Conservation (phyloP, 2,329 filamentous ascomycete species). For the Emmonsia crescens region DNA sequence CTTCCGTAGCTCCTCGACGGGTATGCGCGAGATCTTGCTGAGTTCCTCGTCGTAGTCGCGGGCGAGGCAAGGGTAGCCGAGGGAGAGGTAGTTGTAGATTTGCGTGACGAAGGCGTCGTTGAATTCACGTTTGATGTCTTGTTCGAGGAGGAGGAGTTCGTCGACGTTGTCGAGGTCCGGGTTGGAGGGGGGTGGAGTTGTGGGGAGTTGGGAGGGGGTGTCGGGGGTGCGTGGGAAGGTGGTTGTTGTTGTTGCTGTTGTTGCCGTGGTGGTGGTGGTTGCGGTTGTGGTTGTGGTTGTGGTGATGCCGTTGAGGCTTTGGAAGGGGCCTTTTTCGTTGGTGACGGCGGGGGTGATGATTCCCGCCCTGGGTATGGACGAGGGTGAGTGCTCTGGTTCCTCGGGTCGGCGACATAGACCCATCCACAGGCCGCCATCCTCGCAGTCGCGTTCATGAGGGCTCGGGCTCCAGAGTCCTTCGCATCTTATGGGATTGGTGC, state of each 20-base stretch:
- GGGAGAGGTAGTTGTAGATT: slow-evolving; percentile 91
- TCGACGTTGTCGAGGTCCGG: slow-evolving; percentile 4
- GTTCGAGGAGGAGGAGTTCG: slow-evolving; percentile 6
- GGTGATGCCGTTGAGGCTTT: background rate
- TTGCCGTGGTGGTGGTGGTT: background rate
- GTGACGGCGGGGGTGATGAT: slow-evolving; percentile 19
- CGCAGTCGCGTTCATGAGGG: slow-evolving; percentile 38
- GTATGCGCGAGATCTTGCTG: slow-evolving; percentile 63
- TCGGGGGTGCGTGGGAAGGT: background rate
- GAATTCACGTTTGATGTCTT: slow-evolving; percentile 53
- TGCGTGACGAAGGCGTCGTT: slow-evolving; percentile 80
- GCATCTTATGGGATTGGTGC: slow-evolving; percentile 37
- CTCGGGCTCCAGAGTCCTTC: slow-evolving; percentile 69
- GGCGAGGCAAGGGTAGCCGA: slow-evolving; percentile 82
- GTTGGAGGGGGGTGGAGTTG: slow-evolving; percentile 6
- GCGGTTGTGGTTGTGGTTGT: background rate
- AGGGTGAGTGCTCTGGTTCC: slow-evolving; percentile 3
- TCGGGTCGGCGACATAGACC: slow-evolving; percentile 27
- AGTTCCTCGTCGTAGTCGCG: slow-evolving; percentile 76
- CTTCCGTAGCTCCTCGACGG: slow-evolving; percentile 55
- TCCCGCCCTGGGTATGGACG: slow-evolving; percentile 12
- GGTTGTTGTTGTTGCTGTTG: background rate
- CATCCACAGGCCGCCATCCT: slow-evolving; percentile 41
- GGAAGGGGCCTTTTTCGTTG: slow-evolving; percentile 1
- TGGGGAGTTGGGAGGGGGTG: slow-evolving; percentile 6